Percentiles rank a stretch among this genome's conserved stretches.
Conservation (phyloP, 164 flowering plant genomes). For the Umbilicus rupestris region DNA sequence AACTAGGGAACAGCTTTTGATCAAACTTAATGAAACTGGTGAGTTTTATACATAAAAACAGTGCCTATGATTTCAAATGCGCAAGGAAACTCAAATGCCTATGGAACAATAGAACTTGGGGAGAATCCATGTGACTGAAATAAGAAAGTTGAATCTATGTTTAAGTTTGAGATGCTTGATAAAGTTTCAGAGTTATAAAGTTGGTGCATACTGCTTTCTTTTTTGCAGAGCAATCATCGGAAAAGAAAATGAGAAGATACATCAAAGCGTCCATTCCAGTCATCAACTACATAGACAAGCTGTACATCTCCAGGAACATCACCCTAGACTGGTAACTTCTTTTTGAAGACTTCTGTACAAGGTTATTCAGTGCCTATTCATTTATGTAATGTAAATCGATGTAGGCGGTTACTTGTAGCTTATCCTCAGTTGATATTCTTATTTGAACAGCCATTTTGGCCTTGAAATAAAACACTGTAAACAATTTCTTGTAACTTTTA, state of each 20-base stretch:
- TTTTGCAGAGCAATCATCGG: conserved; percentile 63
- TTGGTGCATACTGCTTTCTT: not conserved
- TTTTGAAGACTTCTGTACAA: too few relatives aligned
- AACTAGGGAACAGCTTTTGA: conserved; percentile 56
- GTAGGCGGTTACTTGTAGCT: too few relatives aligned
- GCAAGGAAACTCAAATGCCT: too few relatives aligned
- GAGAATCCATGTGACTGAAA: not conserved
- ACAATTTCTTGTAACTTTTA: too few relatives aligned
- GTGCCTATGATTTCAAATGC: too few relatives aligned
- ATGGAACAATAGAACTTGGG: too few relatives aligned
- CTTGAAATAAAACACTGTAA: too few relatives aligned
- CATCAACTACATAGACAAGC: conserved; percentile 59
- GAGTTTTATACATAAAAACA: conserved; percentile 17
- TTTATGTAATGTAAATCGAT: too few relatives aligned
- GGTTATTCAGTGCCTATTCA: too few relatives aligned
- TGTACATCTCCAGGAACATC: conserved; percentile 52
- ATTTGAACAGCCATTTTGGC: too few relatives aligned
- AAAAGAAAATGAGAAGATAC: conserved; percentile 77
- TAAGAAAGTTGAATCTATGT: not conserved
- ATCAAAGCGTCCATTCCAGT: conserved; percentile 55
- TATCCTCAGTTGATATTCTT: too few relatives aligned
- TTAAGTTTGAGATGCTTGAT: not conserved
- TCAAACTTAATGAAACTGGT: conserved; percentile 73
- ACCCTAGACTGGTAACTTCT: conserved; percentile 70
- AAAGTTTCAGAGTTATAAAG: not conserved